A percentile compares a stretch with the other conserved stretches of the same genome.
Conservation (phyloP, 225 moss, liverwort and hornwort genomes). For the Physcomitrellopsis africana region DNA sequence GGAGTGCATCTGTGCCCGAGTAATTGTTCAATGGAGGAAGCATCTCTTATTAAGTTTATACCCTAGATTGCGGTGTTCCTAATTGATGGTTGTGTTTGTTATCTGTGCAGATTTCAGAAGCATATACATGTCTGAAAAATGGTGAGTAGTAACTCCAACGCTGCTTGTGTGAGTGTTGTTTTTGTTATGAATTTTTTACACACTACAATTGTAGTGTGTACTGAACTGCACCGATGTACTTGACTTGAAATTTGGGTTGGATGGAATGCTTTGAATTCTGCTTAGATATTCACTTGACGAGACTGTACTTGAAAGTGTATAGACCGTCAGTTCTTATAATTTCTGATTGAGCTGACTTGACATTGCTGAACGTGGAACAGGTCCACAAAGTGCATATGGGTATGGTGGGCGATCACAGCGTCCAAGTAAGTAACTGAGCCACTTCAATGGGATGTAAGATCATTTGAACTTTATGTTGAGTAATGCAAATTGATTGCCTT, state of each 20-base stretch:
- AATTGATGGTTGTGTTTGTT: slow-evolving; percentile 2
- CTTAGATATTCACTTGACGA: neutral
- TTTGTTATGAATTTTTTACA: neutral
- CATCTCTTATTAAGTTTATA: neutral
- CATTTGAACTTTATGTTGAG: neutral
- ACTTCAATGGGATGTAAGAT: neutral
- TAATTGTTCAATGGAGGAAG: neutral
- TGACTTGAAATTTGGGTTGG: slow-evolving; percentile 7
- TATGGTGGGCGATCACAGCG: slow-evolving; percentile 50
- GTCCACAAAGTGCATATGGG: slow-evolving; percentile 47
- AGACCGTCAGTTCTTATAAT: neutral
- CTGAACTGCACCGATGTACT: neutral
- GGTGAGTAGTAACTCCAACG: slow-evolving; percentile 30
- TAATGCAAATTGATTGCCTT: neutral
- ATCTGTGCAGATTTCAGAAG: slow-evolving; percentile 55
- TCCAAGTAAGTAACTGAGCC: slow-evolving; percentile 39
- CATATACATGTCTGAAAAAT: slow-evolving; percentile 56
- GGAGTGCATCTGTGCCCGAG: neutral
- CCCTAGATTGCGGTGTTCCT: neutral
- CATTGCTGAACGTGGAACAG: slow-evolving; percentile 26
- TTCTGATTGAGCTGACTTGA: slow-evolving; percentile 17
- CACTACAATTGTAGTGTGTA: neutral
- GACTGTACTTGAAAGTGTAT: neutral
- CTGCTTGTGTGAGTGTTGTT: too few species aligned
- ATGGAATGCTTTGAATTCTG: neutral